These are phyloP conservation scores for Kappamyces sp. DNA, from an alignment of 192 early-diverging fungal genomes.

Conservation along the genomic window DNA sequence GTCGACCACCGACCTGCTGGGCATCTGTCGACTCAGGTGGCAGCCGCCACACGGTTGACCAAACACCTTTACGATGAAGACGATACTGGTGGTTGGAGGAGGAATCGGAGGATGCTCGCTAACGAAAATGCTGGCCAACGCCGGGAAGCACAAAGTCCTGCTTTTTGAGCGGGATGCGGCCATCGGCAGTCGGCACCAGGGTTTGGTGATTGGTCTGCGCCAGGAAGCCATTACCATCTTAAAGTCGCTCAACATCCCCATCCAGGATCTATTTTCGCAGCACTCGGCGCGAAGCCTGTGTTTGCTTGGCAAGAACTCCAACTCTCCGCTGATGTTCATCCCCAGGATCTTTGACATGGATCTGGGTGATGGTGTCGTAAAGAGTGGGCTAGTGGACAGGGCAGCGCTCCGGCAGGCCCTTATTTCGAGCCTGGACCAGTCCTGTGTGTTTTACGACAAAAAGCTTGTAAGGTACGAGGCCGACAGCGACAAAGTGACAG, in stretches of 20 bases:
- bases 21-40: too few species aligned
- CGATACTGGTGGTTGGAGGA: neutral
- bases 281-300: neutral
- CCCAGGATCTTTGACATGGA: neutral
- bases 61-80: neutral
- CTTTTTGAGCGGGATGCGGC: neutral
- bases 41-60: too few species aligned
- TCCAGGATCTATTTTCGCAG: neutral
- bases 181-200: neutral
- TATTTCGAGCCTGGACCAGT: neutral
- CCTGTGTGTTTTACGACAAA: neutral
- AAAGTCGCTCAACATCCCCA: neutral
- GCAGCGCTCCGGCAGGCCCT: neutral
- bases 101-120: neutral
- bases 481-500: constrained; percentile 6
- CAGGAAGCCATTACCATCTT: constrained; percentile 3
- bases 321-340: neutral
- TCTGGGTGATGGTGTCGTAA: neutral
- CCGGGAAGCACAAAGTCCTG: neutral
- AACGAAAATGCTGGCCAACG: neutral
- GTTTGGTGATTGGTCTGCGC: neutral
- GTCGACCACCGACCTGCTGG: too few species aligned
- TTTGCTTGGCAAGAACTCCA: neutral
- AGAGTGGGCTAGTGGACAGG: constrained; percentile 8
- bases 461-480: constrained; percentile 14